phyloP scores from a whole-genome alignment of 305 asterid genomes.

The Fraxinus paxiana region DNA sequence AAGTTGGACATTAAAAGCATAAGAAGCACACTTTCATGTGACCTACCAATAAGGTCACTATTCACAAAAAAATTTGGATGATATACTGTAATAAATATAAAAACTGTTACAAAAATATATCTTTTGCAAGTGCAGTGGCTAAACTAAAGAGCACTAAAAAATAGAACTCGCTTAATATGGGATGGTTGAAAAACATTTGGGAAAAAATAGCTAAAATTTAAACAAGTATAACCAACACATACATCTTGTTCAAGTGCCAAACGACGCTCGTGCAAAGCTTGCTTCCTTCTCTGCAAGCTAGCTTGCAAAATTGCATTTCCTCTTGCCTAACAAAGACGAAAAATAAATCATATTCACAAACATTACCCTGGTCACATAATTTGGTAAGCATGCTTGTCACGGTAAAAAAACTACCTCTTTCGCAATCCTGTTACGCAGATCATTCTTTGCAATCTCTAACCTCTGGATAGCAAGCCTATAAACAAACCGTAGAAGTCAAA shows the following conservation, averaged over 20 bases:
- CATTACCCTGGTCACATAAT: not conserved
- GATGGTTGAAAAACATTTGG: not conserved
- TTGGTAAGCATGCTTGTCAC: not conserved
- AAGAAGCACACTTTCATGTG: not conserved
- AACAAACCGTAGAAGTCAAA: constrained; percentile 28
- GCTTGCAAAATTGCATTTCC: constrained; percentile 97
- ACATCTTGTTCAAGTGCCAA: constrained; percentile 99
- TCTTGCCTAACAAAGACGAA: constrained; percentile 61
- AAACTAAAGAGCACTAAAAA: not conserved
- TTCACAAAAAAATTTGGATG: not conserved
- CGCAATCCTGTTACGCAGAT: constrained; percentile 83
- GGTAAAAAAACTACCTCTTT: constrained; percentile 59
- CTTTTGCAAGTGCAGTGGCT: not conserved
- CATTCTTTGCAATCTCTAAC: constrained; percentile 85
- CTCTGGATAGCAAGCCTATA: constrained; percentile 95
- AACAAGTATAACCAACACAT: constrained; percentile 21
- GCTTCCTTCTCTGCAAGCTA: constrained; percentile 97
- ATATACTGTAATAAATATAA: not conserved
- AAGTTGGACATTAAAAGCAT: not conserved
- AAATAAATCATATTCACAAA: constrained; percentile 23
- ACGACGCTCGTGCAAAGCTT: constrained; percentile 96
- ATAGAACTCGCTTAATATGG: not conserved
- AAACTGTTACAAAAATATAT: not conserved
- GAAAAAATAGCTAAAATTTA: not conserved
- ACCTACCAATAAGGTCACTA: not conserved